phyloP scores from a whole-genome alignment of 768 basidiomycete genomes.

The Scleroderma citrinum region DNA sequence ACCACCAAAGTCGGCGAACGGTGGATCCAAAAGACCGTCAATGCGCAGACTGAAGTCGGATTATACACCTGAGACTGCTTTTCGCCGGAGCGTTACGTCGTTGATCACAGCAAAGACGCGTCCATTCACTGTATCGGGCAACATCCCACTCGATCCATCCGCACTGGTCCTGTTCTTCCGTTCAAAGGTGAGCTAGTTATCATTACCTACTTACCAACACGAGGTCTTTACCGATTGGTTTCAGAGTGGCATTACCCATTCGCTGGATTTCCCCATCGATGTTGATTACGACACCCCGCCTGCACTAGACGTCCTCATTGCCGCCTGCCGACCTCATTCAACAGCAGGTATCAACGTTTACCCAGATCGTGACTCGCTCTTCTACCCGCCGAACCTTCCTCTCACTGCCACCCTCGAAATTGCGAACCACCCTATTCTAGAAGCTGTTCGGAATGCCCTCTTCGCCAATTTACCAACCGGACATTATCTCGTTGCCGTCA shows the following conservation, averaged over 20 bases:
- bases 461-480: conserved; percentile 66
- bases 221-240: conserved; percentile 2
- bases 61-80: conserved; percentile 47
- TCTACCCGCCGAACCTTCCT: conserved; percentile 68
- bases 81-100: conserved; percentile 48
- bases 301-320: conserved; percentile 72
- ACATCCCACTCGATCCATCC: conserved; percentile 64
- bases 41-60: conserved; percentile 33
- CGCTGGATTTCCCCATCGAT: conserved; percentile 78
- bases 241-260: conserved; percentile 73
- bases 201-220: not conserved
- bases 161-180: conserved; percentile 72
- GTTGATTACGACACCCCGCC: conserved; percentile 70
- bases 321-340: conserved; percentile 66
- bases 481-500: conserved; percentile 60
- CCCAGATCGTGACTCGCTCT: conserved; percentile 58
- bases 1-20: conserved; percentile 31
- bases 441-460: conserved; percentile 64
- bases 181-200: conserved; percentile 50
- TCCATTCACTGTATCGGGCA: conserved; percentile 60
- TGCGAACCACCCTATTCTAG: conserved; percentile 76
- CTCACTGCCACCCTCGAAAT: conserved; percentile 74
- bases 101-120: conserved; percentile 54
- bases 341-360: conserved; percentile 47
- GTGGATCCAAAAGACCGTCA: conserved; percentile 26